Evolutionary conservation across 306 rosid species (phyloP).

Genomic region (Mimosa bimucronata): DNA sequence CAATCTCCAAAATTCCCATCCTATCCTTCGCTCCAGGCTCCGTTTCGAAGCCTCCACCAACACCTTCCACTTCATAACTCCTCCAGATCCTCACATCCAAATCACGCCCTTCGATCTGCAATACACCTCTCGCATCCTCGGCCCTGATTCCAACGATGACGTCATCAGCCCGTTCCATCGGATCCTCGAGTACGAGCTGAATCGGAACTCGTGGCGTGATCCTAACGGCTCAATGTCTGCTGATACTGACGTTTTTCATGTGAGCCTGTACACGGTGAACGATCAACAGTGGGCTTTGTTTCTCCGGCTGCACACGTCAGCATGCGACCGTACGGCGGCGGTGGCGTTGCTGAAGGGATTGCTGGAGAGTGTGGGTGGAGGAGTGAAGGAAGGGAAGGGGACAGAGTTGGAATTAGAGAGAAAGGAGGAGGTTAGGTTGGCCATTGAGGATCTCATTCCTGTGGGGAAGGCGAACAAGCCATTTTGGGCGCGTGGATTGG

Average conservation of each 20-base stretch:
- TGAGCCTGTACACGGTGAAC: slow-evolving; percentile 48
- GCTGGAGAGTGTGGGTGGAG: slow-evolving; percentile 29
- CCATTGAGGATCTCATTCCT: slow-evolving; percentile 79
- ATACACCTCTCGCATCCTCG: slow-evolving; percentile 58
- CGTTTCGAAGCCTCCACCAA: slow-evolving; percentile 46
- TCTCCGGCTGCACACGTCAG: slow-evolving; percentile 76
- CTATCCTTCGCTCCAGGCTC: slow-evolving; percentile 82
- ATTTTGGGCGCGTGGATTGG: slow-evolving; percentile 93
- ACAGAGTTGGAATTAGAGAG: slow-evolving; percentile 39
- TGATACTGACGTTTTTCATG: slow-evolving; percentile 54
- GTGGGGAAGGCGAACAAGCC: slow-evolving; percentile 62
- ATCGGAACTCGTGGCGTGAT: slow-evolving; percentile 59
- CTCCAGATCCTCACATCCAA: slow-evolving; percentile 48
- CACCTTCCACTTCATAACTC: slow-evolving; percentile 55
- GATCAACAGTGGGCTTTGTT: slow-evolving; percentile 51
- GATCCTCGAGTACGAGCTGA: slow-evolving; percentile 76
- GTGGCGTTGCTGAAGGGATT: slow-evolving; percentile 62
- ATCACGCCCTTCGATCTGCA: slow-evolving; percentile 63
- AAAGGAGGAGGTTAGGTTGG: slow-evolving; percentile 42
- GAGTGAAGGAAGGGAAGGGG: slow-evolving; percentile 12
- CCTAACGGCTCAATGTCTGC: slow-evolving; percentile 2
- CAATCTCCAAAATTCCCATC: slow-evolving; percentile 69
- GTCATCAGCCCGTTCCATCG: slow-evolving; percentile 53
- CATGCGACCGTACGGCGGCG: slow-evolving; percentile 73
- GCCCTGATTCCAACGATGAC: slow-evolving; percentile 9